Percentiles rank a stretch among this genome's conserved stretches.
These are phyloP conservation scores for Starmerella sirachaensis DNA, from an alignment of 805 yeast species.

Conservation along the genomic window DNA sequence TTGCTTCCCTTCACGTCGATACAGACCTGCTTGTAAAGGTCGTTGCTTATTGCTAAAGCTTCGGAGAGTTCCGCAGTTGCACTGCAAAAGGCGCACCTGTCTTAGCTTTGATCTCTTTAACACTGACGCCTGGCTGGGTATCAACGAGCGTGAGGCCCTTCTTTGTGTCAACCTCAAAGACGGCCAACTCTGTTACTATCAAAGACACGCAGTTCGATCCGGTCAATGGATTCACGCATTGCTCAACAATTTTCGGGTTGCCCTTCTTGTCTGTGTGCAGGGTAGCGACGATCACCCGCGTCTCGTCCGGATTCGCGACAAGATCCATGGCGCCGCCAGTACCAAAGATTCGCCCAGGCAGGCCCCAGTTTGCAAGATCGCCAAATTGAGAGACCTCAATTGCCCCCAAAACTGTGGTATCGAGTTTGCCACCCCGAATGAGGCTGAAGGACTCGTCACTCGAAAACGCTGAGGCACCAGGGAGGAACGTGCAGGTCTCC, in stretches of 20 bases:
- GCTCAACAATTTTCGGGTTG: constrained; percentile 35
- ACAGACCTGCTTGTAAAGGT: background rate
- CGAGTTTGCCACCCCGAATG: constrained; percentile 38
- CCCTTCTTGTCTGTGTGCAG: constrained; percentile 41
- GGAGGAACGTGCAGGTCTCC: constrained; percentile 37
- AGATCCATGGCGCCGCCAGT: constrained; percentile 48
- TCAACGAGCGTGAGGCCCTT: constrained; percentile 34
- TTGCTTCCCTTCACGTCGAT: background rate
- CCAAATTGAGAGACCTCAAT: constrained; percentile 39
- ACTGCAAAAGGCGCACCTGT: constrained; percentile 35
- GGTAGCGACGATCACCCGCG: constrained; percentile 38
- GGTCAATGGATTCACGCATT: constrained; percentile 38
- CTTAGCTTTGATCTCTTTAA: constrained; percentile 32
- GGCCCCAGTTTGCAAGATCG: constrained; percentile 43
- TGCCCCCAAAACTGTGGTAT: constrained; percentile 38
- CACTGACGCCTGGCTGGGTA: constrained; percentile 31
- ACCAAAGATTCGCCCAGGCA: constrained; percentile 41
- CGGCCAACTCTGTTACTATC: constrained; percentile 38
- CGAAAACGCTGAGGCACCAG: constrained; percentile 40
- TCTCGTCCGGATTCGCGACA: constrained; percentile 36
- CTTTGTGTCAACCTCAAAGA: constrained; percentile 35
- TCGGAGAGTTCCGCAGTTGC: constrained; percentile 5
- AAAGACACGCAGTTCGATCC: constrained; percentile 36
- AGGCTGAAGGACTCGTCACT: constrained; percentile 41
- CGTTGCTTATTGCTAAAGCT: constrained; percentile 1